Evolutionary conservation across 1,139 yeast genomes (phyloP), one percentile per base, ranked within the genome.

Genomic region (Geotrichum macrosporum): DNA sequence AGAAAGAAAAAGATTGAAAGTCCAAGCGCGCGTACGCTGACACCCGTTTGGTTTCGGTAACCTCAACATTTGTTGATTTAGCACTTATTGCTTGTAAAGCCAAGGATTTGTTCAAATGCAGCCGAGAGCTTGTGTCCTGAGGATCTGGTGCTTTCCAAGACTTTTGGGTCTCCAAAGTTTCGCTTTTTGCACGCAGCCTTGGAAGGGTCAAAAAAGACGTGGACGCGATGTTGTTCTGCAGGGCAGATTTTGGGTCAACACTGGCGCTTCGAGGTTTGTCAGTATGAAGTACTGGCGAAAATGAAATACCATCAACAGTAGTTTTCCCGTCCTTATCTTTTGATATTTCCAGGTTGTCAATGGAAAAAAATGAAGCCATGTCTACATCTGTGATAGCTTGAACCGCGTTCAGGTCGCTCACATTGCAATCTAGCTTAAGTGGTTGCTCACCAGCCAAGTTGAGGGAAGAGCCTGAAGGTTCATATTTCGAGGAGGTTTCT

Each of bases 171-270:
- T 46, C 46, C 5, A 37, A 21, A 19, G 46, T 27, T 16, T 46
- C 49, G 20, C 49, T 46, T 34, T 46, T 44, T 5, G 49, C 46
- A 24, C 49, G 42, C 4, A 6, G 29, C n/a, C 29, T 37, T 12
- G 2, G 9, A 2, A 33, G 41, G 4, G 34, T 37, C 8, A 16
- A 29, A 6, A 16, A 16, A 18, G n/a, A n/a, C 19, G 16, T n/a
- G 9, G 13, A 20, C 29, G n/a, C n/a, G n/a, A n/a, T 13, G 15
- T n/a, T 12, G 21, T 22, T 9, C 13, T 24, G n/a, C n/a, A n/a
- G n/a, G n/a, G n/a, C n/a, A n/a, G n/a, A n/a, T 15, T 26, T 15
- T 16, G 27, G 5, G 12, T 35, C 16, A 16, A 5, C 13, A 10
- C 12, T 8, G 13, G 13, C 24, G 27, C 27, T 24, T 24, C 10